Evolutionary conservation across 345 rosid species (phyloP).

Genomic region (Brassica nigra): DNA sequence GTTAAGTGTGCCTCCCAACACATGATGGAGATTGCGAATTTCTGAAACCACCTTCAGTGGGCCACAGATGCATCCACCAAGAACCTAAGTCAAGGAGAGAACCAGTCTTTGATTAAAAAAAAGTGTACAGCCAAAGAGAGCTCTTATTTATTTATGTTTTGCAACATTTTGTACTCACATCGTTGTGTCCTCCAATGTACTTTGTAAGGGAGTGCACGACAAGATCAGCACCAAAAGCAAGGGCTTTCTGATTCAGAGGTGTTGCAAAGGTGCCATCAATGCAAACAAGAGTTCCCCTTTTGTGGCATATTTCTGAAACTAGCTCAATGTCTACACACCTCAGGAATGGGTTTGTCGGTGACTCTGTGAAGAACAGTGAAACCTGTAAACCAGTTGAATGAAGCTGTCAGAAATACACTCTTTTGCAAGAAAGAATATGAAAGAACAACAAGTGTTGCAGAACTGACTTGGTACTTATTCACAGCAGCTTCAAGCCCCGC

Average conservation of each 20-base stretch:
- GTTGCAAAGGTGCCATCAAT: constrained; percentile 99
- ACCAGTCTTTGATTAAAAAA: background rate
- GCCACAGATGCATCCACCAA: constrained; percentile 96
- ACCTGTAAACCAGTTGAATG: constrained; percentile 52
- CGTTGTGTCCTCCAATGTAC: constrained; percentile 94
- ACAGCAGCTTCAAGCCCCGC: constrained; percentile 77
- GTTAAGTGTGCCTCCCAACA: constrained; percentile 91
- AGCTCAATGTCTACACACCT: constrained; percentile 91
- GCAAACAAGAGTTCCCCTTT: constrained; percentile 89
- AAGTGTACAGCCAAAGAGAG: background rate
- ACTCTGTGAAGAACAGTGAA: constrained; percentile 88
- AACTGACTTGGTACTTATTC: constrained; percentile 65
- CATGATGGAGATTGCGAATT: constrained; percentile 87
- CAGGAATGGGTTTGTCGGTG: constrained; percentile 96
- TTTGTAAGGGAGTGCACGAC: constrained; percentile 90
- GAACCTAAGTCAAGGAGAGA: constrained; percentile 57
- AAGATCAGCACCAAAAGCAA: constrained; percentile 96
- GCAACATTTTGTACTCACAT: constrained; percentile 53
- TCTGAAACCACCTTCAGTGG: constrained; percentile 63
- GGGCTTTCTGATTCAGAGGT: constrained; percentile 93
- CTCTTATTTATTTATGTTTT: background rate
- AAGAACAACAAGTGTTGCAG: background rate
- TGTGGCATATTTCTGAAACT: constrained; percentile 87
- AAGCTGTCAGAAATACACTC: background rate
- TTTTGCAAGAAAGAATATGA: background rate